phyloP scores from a whole-genome alignment of 1,139 yeast genomes.

The Taphrina betulina region DNA sequence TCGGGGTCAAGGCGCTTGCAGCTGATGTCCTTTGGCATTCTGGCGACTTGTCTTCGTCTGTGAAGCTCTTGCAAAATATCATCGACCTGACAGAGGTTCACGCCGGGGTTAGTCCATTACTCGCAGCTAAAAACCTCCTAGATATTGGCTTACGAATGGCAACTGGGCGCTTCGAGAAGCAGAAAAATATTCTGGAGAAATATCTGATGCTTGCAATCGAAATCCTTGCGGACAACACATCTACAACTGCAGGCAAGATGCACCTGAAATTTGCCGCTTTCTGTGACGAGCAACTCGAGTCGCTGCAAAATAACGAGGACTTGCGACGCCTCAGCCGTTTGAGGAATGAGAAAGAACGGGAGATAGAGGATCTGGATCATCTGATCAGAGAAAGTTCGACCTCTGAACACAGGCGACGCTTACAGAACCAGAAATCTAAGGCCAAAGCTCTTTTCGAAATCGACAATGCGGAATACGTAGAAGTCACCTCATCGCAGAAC shows the following conservation, averaged over 20 bases:
- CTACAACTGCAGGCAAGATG: slow-evolving; percentile 48
- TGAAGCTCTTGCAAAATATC: slow-evolving; percentile 7
- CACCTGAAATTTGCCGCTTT: slow-evolving; percentile 68
- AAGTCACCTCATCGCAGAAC: slow-evolving; percentile 47
- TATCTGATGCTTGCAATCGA: slow-evolving; percentile 54
- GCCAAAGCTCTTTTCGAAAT: slow-evolving; percentile 49
- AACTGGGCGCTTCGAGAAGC: slow-evolving; percentile 65
- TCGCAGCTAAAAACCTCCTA: slow-evolving; percentile 1
- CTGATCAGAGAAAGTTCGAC: slow-evolving; percentile 50
- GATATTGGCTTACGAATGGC: slow-evolving; percentile 65
- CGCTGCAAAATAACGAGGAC: slow-evolving; percentile 50
- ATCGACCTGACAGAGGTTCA: background rate
- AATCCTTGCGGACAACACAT: slow-evolving; percentile 36
- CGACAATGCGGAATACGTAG: slow-evolving; percentile 53
- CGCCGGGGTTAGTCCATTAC: background rate
- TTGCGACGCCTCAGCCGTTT: slow-evolving; percentile 50
- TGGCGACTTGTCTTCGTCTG: slow-evolving; percentile 13
- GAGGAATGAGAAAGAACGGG: slow-evolving; percentile 48
- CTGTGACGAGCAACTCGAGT: slow-evolving; percentile 66
- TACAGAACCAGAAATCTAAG: slow-evolving; percentile 44
- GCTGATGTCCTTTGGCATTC: slow-evolving; percentile 31
- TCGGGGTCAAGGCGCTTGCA: slow-evolving; percentile 4
- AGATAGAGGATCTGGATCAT: slow-evolving; percentile 52
- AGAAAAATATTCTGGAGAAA: slow-evolving; percentile 56
- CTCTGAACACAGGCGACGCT: slow-evolving; percentile 54